Conservation (phyloP, 306 rosid species). For the Elaeagnus macrophylla region DNA sequence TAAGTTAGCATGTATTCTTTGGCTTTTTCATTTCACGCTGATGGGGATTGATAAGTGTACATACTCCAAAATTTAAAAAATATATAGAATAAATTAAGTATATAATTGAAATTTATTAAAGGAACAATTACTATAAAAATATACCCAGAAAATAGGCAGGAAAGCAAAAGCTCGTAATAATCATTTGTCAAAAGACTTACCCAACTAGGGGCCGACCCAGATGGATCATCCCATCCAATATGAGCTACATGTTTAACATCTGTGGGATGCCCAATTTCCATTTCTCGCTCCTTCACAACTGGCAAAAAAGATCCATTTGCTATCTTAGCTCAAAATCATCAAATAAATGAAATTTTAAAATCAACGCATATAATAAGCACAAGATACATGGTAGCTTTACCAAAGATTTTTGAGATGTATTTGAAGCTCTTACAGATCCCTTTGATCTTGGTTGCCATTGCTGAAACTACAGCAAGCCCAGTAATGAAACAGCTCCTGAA, state of each 20-base stretch:
- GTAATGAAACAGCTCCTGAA: conserved; percentile 21
- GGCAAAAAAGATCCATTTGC: conserved; percentile 22
- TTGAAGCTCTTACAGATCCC: conserved; percentile 36
- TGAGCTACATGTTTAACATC: conserved; percentile 89
- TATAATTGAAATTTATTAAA: too few species aligned
- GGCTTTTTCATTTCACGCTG: too few species aligned
- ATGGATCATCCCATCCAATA: conserved; percentile 64
- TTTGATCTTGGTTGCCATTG: conserved; percentile 56
- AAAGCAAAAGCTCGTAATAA: not conserved
- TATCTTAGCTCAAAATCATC: conserved; percentile 18
- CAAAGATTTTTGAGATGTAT: conserved; percentile 39
- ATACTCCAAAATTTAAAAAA: too few species aligned
- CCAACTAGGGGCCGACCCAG: conserved; percentile 70
- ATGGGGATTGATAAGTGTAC: too few species aligned
- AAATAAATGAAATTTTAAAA: not conserved
- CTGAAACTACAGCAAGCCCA: conserved; percentile 24
- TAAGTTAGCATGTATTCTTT: too few species aligned
- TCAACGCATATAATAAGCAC: not conserved
- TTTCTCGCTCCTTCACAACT: conserved; percentile 81
- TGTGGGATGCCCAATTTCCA: conserved; percentile 82
- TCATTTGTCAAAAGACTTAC: conserved; percentile 30
- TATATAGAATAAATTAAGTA: too few species aligned
- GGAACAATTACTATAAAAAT: too few species aligned
- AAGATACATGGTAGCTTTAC: conserved; percentile 14
- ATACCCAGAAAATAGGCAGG: not conserved